Evolutionary conservation across 1,284 basidiomycete genomes (phyloP), one percentile per base, ranked within the genome.

Genomic region (Ustilago curta): DNA sequence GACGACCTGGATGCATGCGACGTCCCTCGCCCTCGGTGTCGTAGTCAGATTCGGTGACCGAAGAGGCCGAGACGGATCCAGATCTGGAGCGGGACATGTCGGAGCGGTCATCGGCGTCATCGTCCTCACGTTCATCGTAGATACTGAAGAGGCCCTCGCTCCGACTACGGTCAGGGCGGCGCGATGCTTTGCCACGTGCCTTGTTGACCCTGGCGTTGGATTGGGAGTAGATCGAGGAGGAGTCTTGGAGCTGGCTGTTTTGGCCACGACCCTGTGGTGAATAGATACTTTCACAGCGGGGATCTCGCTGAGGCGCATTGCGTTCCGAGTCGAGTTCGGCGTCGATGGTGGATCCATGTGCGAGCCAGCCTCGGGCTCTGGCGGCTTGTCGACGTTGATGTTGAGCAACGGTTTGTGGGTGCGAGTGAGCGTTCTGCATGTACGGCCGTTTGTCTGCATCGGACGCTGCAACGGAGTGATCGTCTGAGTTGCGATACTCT

Each of bases 261-360:
- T 31, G 39, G 18, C 40, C 52, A 44, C 50, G 64, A 5, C 21
- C 48, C 27, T 55, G n/a, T 16, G 39, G 32, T 2, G 58, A 57
- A 35, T 73, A 63, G 31, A 73, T 49, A 51, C 68, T 59, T 12
- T 63, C 56, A 23, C 51, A 40, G 25, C 44, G 53, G 29, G 42
- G 57, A 19, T 37, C 35, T 37, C 31, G 23, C 16, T 25, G 54
- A 19, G 40, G 42, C 7, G 40, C 14, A 16, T 19, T 31, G 39
- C 25, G 45, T 1, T 42, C 35, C 2, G 59, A 43, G n/a, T 14
- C 16, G 12, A 51, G 19, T 23, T 61, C 58, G 8, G 57, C 23
- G 12, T 69, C 62, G 29, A 68, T 62, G 54, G 64, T 68, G 21
- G 73, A 76, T 27, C 75, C 75, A 31, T 77, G 75, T 35, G 75